phyloP scores from a whole-genome alignment of 2,329 filamentous ascomycete genomes.

The Pochonia chlamydosporia region DNA sequence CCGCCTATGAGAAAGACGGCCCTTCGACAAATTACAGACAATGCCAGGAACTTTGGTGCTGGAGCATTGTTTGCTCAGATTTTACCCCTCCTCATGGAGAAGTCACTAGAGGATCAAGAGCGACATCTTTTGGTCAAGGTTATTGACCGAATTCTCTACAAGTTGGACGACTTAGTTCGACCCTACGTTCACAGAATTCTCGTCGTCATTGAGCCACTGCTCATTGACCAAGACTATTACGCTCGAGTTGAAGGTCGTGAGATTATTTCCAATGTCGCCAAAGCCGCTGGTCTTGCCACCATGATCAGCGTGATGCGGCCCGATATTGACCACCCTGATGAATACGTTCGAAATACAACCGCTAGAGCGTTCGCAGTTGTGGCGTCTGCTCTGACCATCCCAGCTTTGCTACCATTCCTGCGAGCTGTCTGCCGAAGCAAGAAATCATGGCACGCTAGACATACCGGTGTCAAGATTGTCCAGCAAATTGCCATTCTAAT shows the following conservation, averaged over 20 bases:
- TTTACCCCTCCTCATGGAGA: constrained; percentile 94
- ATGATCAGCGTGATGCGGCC: constrained; percentile 99
- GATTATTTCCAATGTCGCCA: constrained; percentile 96
- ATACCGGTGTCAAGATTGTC: constrained; percentile 98
- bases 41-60: constrained; percentile 91
- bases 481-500: constrained; percentile 98
- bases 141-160: constrained; percentile 97
- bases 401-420: constrained; percentile 88
- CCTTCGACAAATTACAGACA: constrained; percentile 93
- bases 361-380: constrained; percentile 96
- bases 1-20: constrained; percentile 98
- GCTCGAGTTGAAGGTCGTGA: constrained; percentile 96
- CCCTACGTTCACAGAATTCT: constrained; percentile 98
- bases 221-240: constrained; percentile 99
- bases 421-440: constrained; percentile 95
- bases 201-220: constrained; percentile 96
- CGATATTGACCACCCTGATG: constrained; percentile 96
- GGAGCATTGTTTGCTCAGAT: constrained; percentile 96
- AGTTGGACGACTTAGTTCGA: constrained; percentile 91
- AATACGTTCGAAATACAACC: constrained; percentile 97
- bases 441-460: constrained; percentile 97
- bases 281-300: constrained; percentile 91
- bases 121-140: constrained; percentile 98
- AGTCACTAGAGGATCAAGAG: constrained; percentile 94
- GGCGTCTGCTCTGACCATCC: constrained; percentile 91